Percentiles rank a stretch among this genome's conserved stretches.
phyloP scores from a whole-genome alignment of 2,329 filamentous ascomycete species.

The Lasiodiplodia gonubiensis region DNA sequence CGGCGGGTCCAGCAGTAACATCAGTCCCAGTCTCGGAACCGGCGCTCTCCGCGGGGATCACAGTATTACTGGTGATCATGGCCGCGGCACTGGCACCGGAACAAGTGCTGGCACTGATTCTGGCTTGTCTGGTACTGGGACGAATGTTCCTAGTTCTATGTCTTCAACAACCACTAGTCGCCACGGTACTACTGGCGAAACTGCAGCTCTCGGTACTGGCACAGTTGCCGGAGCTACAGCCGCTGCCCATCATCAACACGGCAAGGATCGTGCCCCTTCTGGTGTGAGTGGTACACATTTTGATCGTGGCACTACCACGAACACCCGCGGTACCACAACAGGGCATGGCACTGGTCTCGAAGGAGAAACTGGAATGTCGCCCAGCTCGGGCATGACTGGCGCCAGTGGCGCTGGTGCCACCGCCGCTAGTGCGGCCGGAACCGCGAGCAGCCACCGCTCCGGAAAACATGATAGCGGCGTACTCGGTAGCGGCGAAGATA shows the following conservation, averaged over 20 bases:
- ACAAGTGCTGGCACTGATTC: background rate
- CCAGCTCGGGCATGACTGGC: background rate
- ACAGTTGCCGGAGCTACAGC: conserved; percentile 26
- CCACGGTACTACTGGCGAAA: background rate
- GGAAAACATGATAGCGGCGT: conserved; percentile 22
- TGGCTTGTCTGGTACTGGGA: conserved; percentile 22
- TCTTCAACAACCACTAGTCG: conserved; percentile 25
- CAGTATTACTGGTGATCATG: background rate
- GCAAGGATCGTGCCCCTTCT: conserved; percentile 19
- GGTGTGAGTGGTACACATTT: background rate
- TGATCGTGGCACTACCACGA: background rate
- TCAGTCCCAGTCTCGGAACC: background rate
- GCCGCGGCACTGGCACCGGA: background rate
- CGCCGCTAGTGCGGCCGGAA: background rate
- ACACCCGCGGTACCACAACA: too few species aligned
- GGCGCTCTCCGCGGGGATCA: background rate
- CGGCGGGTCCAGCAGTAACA: conserved; percentile 36
- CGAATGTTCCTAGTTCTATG: background rate
- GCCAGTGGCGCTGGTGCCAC: background rate
- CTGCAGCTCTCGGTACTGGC: conserved; percentile 24
- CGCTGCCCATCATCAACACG: conserved; percentile 27
- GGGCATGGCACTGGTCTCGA: background rate
- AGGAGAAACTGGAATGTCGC: background rate
- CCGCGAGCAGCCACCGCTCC: conserved; percentile 25
- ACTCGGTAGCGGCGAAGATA: background rate